Evolutionary conservation across 441 rosid genomes (phyloP).

Genomic region (Dalechampia spathulata): DNA sequence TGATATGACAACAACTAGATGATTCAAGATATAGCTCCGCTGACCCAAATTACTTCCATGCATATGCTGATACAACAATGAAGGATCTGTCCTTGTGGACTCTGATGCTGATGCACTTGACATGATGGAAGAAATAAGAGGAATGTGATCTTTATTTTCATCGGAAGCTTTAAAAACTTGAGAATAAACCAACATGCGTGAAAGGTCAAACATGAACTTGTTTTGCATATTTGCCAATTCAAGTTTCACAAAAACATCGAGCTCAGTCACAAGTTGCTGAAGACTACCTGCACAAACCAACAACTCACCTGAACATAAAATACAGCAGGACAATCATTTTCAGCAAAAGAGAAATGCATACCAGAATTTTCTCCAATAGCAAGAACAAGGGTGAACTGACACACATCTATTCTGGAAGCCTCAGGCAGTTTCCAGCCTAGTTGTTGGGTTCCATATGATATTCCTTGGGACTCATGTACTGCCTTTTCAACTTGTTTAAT

Average conservation of each 20-base stretch:
- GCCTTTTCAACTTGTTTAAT: constrained; percentile 28
- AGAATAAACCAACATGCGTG: constrained; percentile 60
- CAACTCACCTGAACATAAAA: constrained; percentile 14
- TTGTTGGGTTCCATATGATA: constrained; percentile 22
- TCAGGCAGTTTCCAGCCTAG: constrained; percentile 34
- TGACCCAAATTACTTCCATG: constrained; percentile 29
- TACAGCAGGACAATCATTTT: constrained; percentile 15
- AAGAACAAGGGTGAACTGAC: constrained; percentile 56
- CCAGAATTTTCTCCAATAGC: constrained; percentile 55
- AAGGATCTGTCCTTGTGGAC: constrained; percentile 31
- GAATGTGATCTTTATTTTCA: constrained; percentile 41
- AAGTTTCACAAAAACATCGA: constrained; percentile 49
- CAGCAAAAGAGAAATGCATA: constrained; percentile 29
- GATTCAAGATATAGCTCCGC: constrained; percentile 55
- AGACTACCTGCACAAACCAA: constrained; percentile 47
- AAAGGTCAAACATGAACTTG: constrained; percentile 51
- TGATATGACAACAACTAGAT: constrained; percentile 46
- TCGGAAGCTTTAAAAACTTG: constrained; percentile 38
- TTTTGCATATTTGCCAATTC: constrained; percentile 33
- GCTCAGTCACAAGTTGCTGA: constrained; percentile 55
- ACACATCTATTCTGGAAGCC: constrained; percentile 37
- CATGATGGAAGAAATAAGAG: constrained; percentile 46
- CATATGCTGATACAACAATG: constrained; percentile 25
- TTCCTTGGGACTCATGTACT: constrained; percentile 28
- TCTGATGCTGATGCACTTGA: constrained; percentile 37